Base-by-base conservation (phyloP, 2,329 filamentous ascomycete species). In the Colletotrichum sp. region DNA sequence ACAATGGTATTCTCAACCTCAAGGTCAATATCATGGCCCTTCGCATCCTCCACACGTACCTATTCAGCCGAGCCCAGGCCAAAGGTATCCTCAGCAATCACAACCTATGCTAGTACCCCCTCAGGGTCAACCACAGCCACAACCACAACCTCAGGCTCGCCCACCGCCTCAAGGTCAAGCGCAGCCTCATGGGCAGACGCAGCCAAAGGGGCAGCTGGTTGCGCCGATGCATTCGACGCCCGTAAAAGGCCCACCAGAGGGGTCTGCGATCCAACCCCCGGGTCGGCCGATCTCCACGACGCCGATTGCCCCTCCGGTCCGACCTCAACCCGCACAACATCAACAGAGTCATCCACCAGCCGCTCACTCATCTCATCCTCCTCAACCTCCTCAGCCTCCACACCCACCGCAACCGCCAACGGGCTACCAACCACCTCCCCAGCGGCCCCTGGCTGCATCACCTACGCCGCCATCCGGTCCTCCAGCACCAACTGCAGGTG, bases 221-320 rank as follows among this genome's bases (percentile, higher is more conserved):
- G 80, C 85, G 7, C 82, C 84, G 6, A 36, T 84, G 15, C 85
- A 86, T 48, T 82, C 84, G 18, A 83, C 81, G 5, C 82, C 82
- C 21, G 80, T 36, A 26, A 76, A 76, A 8, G 67, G 65, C 8
- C 72, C 60, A 5, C 28, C 72, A 34, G 74, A 74, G 30, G 64
- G 39, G 7, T 67, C 65, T 72, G 77, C 68, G 15, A 76, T 9
- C 59, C 77, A 74, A 21, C 75, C 78, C 57, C 81, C 80, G 18
- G 75, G 75, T 71, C 81, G 83, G 13, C 81, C 82, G 26, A 76
- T 83, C 10, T 81, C 83, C 18, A 81, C 81, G 3, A 84, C 85
- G 15, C 82, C 82, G 6, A 80, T 85, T n/a, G 79, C 79, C 16
- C 81, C 83, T 66, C 83, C 85, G n/a, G 79, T 77, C 15, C 82